Conservation (phyloP, 1,139 yeast genomes). For the Pichia sp. region DNA sequence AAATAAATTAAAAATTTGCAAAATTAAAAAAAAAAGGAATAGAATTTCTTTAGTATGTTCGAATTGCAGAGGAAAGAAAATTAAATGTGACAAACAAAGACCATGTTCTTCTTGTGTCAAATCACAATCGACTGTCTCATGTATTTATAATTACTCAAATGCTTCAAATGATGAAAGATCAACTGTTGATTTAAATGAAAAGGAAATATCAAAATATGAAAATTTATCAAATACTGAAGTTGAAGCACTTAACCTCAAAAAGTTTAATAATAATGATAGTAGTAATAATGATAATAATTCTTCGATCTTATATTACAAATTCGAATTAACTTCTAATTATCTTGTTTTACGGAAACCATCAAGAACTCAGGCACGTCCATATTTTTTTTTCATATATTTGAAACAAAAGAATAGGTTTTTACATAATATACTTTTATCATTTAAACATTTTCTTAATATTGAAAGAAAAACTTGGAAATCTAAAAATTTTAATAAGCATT, state of each 20-base stretch:
- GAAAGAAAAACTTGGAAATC: constrained; percentile 12
- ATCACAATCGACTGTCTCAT: neutral
- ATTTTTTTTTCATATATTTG: neutral
- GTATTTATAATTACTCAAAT: constrained; percentile 4
- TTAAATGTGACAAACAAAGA: constrained; percentile 15
- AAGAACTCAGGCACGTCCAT: constrained; percentile 7
- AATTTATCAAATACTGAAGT: neutral
- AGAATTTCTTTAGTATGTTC: constrained; percentile 13
- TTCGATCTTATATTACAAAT: neutral
- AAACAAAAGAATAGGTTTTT: neutral
- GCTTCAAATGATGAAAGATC: neutral
- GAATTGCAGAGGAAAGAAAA: constrained; percentile 15
- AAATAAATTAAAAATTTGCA: neutral
- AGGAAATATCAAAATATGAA: neutral
- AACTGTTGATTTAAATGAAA: neutral
- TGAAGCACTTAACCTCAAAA: too few species aligned
- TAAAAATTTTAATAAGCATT: constrained; percentile 1
- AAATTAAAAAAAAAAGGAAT: constrained; percentile 9
- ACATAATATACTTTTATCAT: neutral
- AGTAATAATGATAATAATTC: too few species aligned
- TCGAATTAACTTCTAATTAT: neutral
- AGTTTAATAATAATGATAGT: too few species aligned
- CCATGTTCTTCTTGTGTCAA: constrained; percentile 17
- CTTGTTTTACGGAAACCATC: constrained; percentile 12
- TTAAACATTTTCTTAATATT: constrained; percentile 4